These are phyloP conservation scores for Hordeum marinum DNA, from an alignment of 176 grass and related monocot species.

Conservation along the genomic window DNA sequence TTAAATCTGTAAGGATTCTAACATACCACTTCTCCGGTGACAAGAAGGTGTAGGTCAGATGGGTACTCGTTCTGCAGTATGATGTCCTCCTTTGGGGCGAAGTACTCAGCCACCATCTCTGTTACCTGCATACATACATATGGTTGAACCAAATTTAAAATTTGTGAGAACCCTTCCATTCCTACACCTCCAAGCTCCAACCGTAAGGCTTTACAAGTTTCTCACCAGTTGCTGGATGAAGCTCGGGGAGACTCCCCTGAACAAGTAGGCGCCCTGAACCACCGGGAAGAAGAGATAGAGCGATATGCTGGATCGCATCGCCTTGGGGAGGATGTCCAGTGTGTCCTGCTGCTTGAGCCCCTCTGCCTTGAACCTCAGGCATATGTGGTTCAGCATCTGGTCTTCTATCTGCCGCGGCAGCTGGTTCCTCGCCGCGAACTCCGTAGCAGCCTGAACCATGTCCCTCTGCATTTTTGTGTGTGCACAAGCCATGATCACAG, in stretches of 20 bases:
- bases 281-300: slow-evolving; percentile 63
- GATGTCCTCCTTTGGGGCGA: slow-evolving; percentile 77
- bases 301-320: slow-evolving; percentile 71
- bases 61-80: slow-evolving; percentile 74
- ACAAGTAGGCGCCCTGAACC: slow-evolving; percentile 63
- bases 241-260: slow-evolving; percentile 66
- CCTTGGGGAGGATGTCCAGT: slow-evolving; percentile 68
- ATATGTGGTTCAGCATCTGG: slow-evolving; percentile 88
- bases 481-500: background rate
- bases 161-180: background rate
- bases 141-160: background rate
- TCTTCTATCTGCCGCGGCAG: slow-evolving; percentile 61
- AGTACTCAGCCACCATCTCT: slow-evolving; percentile 63
- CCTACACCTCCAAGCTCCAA: background rate
- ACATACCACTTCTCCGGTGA: slow-evolving; percentile 70
- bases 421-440: slow-evolving; percentile 77
- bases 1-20: background rate
- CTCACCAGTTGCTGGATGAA: slow-evolving; percentile 86
- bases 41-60: slow-evolving; percentile 63
- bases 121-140: slow-evolving; percentile 4
- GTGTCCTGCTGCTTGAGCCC: slow-evolving; percentile 76
- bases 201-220: background rate
- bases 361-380: slow-evolving; percentile 79
- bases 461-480: slow-evolving; percentile 57
- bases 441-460: slow-evolving; percentile 59